Conservation (phyloP, 1,284 basidiomycete genomes). For the Trichosporon asahii region DNA sequence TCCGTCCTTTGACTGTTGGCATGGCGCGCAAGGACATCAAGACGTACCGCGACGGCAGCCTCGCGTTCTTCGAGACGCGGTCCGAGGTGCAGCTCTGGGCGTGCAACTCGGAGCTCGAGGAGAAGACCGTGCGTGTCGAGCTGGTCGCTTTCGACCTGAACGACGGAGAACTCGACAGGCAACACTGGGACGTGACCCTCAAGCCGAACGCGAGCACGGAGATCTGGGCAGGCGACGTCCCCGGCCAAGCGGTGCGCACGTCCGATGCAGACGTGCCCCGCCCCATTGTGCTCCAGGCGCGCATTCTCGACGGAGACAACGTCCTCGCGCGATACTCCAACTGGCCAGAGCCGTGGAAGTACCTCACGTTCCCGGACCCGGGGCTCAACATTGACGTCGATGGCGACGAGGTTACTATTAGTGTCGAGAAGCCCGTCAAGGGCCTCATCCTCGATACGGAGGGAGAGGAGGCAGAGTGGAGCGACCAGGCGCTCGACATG, state of each 20-base stretch:
- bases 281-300: slow-evolving; percentile 69
- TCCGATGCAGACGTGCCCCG: slow-evolving; percentile 64
- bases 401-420: slow-evolving; percentile 64
- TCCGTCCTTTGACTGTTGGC: slow-evolving; percentile 70
- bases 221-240: slow-evolving; percentile 65
- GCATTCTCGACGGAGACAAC: slow-evolving; percentile 56
- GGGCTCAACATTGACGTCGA: slow-evolving; percentile 59
- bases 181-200: slow-evolving; percentile 59
- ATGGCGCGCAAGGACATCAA: slow-evolving; percentile 65
- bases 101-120: slow-evolving; percentile 66
- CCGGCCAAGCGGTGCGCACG: slow-evolving; percentile 64
- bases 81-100: slow-evolving; percentile 70
- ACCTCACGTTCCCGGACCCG: slow-evolving; percentile 69
- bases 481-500: slow-evolving; percentile 82
- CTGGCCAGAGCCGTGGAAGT: slow-evolving; percentile 90
- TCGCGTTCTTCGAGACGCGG: slow-evolving; percentile 62
- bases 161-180: slow-evolving; percentile 55
- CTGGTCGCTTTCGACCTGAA: slow-evolving; percentile 64
- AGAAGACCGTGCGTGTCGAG: slow-evolving; percentile 62
- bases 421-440: slow-evolving; percentile 69
- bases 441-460: slow-evolving; percentile 75
- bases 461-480: slow-evolving; percentile 62
- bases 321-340: slow-evolving; percentile 66
- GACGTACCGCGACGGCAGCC: slow-evolving; percentile 59
- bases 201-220: slow-evolving; percentile 76